These are phyloP conservation scores for Penicillium simplicissimum DNA, from an alignment of 495 filamentous ascomycete genomes.

Conservation along the genomic window DNA sequence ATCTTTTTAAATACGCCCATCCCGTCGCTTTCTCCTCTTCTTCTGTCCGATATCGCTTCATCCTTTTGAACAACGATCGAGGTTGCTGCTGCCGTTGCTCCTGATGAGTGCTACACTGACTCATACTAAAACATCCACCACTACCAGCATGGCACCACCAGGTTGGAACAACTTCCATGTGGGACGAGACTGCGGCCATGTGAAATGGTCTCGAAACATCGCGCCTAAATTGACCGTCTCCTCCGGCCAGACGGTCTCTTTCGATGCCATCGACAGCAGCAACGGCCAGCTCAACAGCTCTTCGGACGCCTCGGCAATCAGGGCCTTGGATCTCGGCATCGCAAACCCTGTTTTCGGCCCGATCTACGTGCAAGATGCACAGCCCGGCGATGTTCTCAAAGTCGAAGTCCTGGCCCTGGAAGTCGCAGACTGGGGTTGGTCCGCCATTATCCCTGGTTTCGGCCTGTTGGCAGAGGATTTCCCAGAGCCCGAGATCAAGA, in stretches of 20 bases:
- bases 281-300: slow-evolving; percentile 46
- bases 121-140: slow-evolving; percentile 27
- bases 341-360: slow-evolving; percentile 53
- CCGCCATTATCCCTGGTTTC: slow-evolving; percentile 51
- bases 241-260: slow-evolving; percentile 45
- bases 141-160: slow-evolving; percentile 19
- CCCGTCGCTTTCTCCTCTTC: background rate
- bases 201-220: slow-evolving; percentile 51
- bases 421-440: slow-evolving; percentile 52
- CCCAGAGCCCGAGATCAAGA: slow-evolving; percentile 42
- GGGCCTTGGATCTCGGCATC: slow-evolving; percentile 41
- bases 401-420: slow-evolving; percentile 47
- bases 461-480: slow-evolving; percentile 52
- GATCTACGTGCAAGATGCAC: slow-evolving; percentile 44
- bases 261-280: slow-evolving; percentile 53
- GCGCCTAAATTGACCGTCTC: slow-evolving; percentile 46
- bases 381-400: slow-evolving; percentile 52
- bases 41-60: background rate
- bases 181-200: slow-evolving; percentile 41
- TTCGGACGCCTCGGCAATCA: slow-evolving; percentile 42
- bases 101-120: slow-evolving; percentile 24
- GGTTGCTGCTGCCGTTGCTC: background rate
- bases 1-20: slow-evolving; percentile 1
- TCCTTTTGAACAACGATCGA: background rate
- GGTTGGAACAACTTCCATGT: slow-evolving; percentile 42